Percentiles rank a stretch among this genome's conserved stretches.
These are phyloP conservation scores for Plasmodium gonderi DNA, from an alignment of 169 alveolate species.

Conservation along the genomic window DNA sequence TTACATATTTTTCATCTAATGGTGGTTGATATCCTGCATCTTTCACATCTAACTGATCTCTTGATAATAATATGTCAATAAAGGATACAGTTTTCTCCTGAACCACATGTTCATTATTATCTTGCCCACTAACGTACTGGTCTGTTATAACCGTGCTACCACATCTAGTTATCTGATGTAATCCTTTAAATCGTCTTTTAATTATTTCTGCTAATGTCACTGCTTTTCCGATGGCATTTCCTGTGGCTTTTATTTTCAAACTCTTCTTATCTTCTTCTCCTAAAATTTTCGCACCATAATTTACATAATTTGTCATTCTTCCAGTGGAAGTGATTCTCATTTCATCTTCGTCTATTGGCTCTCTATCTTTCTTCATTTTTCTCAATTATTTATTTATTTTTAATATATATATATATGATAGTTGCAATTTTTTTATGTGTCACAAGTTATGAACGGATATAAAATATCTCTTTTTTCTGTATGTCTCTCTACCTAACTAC, in stretches of 20 bases:
- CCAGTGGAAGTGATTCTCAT: slow-evolving; percentile 88
- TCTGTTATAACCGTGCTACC: slow-evolving; percentile 82
- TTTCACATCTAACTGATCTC: slow-evolving; percentile 77
- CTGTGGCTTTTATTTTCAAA: slow-evolving; percentile 90
- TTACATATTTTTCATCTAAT: slow-evolving; percentile 81
- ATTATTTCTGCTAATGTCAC: slow-evolving; percentile 89
- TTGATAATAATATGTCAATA: slow-evolving; percentile 83
- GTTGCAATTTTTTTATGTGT: neutral
- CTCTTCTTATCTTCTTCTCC: slow-evolving; percentile 81
- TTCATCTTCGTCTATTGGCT: slow-evolving; percentile 87
- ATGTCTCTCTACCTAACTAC: neutral
- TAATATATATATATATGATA: neutral
- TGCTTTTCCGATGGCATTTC: slow-evolving; percentile 90
- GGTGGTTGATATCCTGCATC: slow-evolving; percentile 88
- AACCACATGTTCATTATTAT: slow-evolving; percentile 83
- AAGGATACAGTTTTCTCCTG: slow-evolving; percentile 83
- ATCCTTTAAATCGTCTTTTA: slow-evolving; percentile 88
- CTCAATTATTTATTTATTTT: slow-evolving; percentile 78
- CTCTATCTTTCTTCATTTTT: slow-evolving; percentile 78
- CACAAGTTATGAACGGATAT: neutral
- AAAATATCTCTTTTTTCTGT: no score
- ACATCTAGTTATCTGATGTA: slow-evolving; percentile 87
- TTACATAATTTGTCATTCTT: slow-evolving; percentile 86
- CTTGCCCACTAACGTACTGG: slow-evolving; percentile 87
- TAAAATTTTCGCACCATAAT: slow-evolving; percentile 85